Evolutionary conservation across 352 stramenopile species (phyloP).

Genomic region (Blastocystis hominis): DNA sequence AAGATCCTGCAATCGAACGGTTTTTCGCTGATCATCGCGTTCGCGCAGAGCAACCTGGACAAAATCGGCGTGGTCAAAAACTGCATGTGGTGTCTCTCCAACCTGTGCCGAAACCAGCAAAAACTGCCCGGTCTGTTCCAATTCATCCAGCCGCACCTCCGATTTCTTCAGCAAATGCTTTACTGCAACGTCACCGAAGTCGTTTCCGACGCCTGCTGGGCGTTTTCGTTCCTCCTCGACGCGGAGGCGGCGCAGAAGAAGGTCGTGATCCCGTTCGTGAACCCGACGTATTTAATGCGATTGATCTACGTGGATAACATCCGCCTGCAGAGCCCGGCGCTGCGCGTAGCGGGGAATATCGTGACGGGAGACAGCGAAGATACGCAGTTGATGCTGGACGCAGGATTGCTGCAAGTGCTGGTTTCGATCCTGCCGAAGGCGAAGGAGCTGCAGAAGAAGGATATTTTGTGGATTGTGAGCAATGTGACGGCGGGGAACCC

Average conservation of each 20-base stretch:
- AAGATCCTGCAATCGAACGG: constrained; percentile 35
- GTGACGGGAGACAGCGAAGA: constrained; percentile 96
- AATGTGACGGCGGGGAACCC: constrained; percentile 98
- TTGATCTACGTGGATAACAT: constrained; percentile 64
- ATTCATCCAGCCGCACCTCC: constrained; percentile 64
- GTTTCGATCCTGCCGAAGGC: constrained; percentile 79
- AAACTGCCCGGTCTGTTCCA: constrained; percentile 64
- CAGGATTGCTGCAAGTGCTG: constrained; percentile 85
- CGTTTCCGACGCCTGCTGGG: constrained; percentile 97
- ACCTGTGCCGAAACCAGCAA: constrained; percentile 89
- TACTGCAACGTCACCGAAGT: constrained; percentile 94
- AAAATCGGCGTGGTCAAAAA: constrained; percentile 26
- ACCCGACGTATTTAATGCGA: constrained; percentile 63
- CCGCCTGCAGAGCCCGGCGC: constrained; percentile 84
- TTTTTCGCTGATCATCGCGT: constrained; percentile 6
- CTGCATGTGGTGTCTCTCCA: constrained; percentile 85
- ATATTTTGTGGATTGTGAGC: constrained; percentile 97
- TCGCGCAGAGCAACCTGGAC: background rate
- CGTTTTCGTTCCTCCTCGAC: constrained; percentile 91
- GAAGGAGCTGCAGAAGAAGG: constrained; percentile 96
- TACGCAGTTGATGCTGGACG: constrained; percentile 96
- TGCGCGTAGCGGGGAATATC: constrained; percentile 95
- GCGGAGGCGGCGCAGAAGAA: constrained; percentile 89
- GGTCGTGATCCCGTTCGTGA: background rate
- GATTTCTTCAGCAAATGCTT: constrained; percentile 90